Conservation (phyloP, 2,329 filamentous ascomycete genomes). For the Trichoderma harzianum region DNA sequence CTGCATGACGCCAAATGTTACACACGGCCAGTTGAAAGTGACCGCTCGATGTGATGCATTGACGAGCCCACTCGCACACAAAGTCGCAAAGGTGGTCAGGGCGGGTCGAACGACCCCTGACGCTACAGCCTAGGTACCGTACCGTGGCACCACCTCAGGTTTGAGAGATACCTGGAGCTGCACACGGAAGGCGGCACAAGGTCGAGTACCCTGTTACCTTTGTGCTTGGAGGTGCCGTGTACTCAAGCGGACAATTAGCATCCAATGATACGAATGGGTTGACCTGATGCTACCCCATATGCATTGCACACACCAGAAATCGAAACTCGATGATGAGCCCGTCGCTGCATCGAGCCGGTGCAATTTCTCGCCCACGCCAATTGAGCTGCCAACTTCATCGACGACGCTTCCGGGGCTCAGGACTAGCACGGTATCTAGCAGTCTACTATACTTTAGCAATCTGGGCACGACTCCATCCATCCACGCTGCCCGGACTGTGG, state of each 20-base stretch:
- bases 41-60: background rate
- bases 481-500: too few relatives aligned
- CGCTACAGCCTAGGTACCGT: background rate
- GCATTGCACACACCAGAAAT: conserved; percentile 4
- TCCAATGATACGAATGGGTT: background rate
- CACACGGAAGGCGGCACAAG: background rate
- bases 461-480: background rate
- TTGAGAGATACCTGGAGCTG: background rate
- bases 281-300: conserved; percentile 12
- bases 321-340: conserved; percentile 13
- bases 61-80: conserved; percentile 3
- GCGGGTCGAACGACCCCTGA: too few relatives aligned
- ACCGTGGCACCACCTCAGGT: background rate
- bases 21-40: background rate
- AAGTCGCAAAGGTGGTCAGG: background rate
- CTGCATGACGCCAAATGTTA: background rate
- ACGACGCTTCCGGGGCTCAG: background rate
- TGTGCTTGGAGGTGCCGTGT: background rate
- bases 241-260: background rate
- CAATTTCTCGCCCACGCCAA: conserved; percentile 1
- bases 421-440: background rate
- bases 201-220: background rate
- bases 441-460: background rate
- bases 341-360: background rate
- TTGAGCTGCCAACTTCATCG: background rate